Conservation (phyloP, 2,329 filamentous ascomycete genomes). For the Penicillium olsonii region DNA sequence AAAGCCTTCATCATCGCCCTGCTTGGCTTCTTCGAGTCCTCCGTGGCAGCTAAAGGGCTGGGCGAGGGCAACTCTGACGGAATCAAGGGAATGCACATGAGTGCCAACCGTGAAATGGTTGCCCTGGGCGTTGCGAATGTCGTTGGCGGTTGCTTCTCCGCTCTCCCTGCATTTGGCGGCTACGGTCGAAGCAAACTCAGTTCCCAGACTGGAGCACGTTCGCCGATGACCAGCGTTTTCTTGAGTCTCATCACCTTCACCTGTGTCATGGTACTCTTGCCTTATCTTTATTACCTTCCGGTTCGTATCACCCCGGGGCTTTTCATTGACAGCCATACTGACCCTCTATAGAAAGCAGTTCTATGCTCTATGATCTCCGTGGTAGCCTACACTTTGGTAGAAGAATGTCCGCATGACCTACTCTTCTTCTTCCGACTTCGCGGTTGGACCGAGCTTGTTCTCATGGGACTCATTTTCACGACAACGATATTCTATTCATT, state of each 20-base stretch:
- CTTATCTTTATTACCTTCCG: constrained; percentile 94
- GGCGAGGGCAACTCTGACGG: constrained; percentile 63
- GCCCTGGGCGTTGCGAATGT: constrained; percentile 89
- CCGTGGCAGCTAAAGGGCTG: constrained; percentile 90
- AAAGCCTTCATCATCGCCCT: constrained; percentile 92
- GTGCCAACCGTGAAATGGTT: constrained; percentile 89
- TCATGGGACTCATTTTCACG: constrained; percentile 89
- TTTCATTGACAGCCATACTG: constrained; percentile 3
- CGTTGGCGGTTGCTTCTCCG: constrained; percentile 88
- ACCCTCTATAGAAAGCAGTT: constrained; percentile 72
- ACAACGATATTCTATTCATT: constrained; percentile 95
- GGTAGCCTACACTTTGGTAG: constrained; percentile 89
- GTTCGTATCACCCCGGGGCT: constrained; percentile 54
- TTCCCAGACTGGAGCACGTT: constrained; percentile 84
- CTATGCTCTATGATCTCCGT: constrained; percentile 93
- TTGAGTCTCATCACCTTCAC: constrained; percentile 79
- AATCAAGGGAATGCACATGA: constrained; percentile 78
- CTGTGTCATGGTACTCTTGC: constrained; percentile 77
- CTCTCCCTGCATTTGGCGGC: constrained; percentile 89
- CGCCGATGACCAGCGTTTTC: constrained; percentile 89
- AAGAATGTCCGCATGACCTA: constrained; percentile 92
- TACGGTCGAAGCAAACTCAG: constrained; percentile 97
- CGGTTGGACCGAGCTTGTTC: constrained; percentile 79
- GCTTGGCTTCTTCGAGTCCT: constrained; percentile 97
- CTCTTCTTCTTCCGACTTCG: constrained; percentile 83